Evolutionary conservation across 768 basidiomycete species (phyloP), one percentile per base, ranked within the genome.

Genomic region (Tulasnella sp.): DNA sequence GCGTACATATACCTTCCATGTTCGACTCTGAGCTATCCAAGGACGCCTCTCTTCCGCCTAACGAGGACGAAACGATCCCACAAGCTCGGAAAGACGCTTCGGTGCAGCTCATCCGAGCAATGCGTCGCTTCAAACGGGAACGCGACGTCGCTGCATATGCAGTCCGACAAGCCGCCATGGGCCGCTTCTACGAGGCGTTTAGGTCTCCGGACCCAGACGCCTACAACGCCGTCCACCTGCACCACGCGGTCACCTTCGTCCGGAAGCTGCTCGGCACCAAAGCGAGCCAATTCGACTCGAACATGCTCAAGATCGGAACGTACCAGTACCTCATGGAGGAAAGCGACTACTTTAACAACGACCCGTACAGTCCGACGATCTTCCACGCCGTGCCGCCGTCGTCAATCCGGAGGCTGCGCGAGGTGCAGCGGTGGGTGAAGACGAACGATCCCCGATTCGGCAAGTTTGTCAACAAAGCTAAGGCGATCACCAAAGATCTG

Each of bases 261-360:
- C 82, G 84, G 32, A 80, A 7, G 37, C 55, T 46, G 48, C 75
- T 76, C 18, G 57, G 75, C 35, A 11, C 44, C 2, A 51, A 77
- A 26, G 37, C 81, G 6, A 84, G 86, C n/a, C 82, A 82, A 1
- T 81, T 83, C 40, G 82, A 84, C 76, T 80, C 83, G 48, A 83
- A 85, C 15, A 86, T 89, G 74, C 87, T 86, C n/a, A 83, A 84
- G 61, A 80, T 89, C 42, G 87, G 87, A 18, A 82, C 90, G 0
- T 93, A 96, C 83, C 89, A 89, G 79, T 87, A 88, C 80, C 85
- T 96, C 80, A 89, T 94, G 87, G 83, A 85, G 9, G 82, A 87
- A 26, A 81, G 88, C 2, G 69, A 85, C 11, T 84, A 88, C 46
- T 96, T 91, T 80, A 82, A 90, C 23, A 87, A 90, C 4, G 83